Evolutionary conservation across 2,329 filamentous ascomycete species (phyloP).

Genomic region (Plectosphaerella cucumerina): DNA sequence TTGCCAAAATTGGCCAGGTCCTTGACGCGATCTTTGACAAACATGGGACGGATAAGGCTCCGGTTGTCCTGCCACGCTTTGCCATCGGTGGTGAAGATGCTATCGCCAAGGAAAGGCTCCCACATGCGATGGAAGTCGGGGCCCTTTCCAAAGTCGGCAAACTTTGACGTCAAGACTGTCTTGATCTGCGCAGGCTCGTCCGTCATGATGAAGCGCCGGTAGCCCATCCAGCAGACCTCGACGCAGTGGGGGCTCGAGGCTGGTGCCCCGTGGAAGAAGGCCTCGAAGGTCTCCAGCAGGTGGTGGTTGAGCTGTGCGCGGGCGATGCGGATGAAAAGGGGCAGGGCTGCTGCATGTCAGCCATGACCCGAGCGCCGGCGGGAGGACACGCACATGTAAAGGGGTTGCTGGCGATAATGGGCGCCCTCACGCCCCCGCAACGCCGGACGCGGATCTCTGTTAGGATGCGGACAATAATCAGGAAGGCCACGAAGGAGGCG

Average conservation of each 20-base stretch:
- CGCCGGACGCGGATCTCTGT: not conserved
- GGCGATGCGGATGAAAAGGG: slow-evolving; percentile 9
- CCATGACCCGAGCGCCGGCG: not conserved
- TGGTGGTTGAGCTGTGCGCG: slow-evolving; percentile 15
- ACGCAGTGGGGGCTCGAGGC: slow-evolving; percentile 28
- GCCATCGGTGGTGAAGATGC: slow-evolving; percentile 52
- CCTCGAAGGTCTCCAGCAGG: slow-evolving; percentile 25
- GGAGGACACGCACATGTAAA: slow-evolving; percentile 8
- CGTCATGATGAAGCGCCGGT: slow-evolving; percentile 38
- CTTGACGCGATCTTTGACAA: slow-evolving; percentile 39
- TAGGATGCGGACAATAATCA: not conserved
- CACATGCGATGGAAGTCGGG: slow-evolving; percentile 35
- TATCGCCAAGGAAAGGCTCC: slow-evolving; percentile 46
- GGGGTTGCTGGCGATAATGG: slow-evolving; percentile 11
- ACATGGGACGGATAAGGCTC: slow-evolving; percentile 50
- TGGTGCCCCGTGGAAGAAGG: slow-evolving; percentile 21
- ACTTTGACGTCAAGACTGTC: slow-evolving; percentile 44
- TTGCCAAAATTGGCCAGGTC: slow-evolving; percentile 55
- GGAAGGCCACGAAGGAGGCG: not conserved
- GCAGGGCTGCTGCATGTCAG: slow-evolving; percentile 6
- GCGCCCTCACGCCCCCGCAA: slow-evolving; percentile 10
- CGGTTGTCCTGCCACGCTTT: slow-evolving; percentile 49
- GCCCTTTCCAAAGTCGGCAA: slow-evolving; percentile 49
- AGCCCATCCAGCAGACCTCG: slow-evolving; percentile 28
- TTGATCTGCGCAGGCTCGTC: slow-evolving; percentile 47